Conservation (phyloP, 495 filamentous ascomycete genomes). For the Articulospora tetracladia region DNA sequence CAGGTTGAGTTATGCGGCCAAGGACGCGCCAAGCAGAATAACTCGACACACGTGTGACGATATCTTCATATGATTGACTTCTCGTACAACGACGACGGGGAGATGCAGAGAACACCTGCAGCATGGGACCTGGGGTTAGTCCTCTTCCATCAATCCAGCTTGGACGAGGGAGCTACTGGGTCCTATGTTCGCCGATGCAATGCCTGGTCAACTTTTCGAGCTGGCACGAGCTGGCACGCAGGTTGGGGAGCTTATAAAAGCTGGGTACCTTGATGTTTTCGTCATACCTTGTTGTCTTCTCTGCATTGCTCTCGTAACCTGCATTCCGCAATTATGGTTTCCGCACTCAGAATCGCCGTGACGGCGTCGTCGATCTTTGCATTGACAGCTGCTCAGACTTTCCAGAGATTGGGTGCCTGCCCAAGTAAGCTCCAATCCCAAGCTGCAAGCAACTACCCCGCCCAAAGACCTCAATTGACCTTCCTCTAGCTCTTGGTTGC, state of each 20-base stretch:
- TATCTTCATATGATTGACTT: background rate
- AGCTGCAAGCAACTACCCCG: background rate
- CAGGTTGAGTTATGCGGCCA: background rate
- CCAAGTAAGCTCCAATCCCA: constrained; percentile 32
- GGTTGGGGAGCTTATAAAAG: background rate
- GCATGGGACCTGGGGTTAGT: background rate
- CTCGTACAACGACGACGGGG: background rate
- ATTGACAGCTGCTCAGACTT: constrained; percentile 53
- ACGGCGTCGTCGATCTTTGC: constrained; percentile 5
- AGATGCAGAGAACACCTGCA: background rate
- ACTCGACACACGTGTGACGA: background rate
- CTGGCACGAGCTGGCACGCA: background rate
- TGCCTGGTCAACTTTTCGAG: background rate
- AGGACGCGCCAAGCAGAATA: background rate
- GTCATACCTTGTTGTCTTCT: background rate
- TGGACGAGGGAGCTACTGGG: background rate
- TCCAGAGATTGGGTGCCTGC: constrained; percentile 65
- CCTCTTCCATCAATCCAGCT: background rate
- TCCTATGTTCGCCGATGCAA: background rate
- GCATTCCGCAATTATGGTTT: constrained; percentile 9
- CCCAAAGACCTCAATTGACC: background rate
- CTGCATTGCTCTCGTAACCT: background rate
- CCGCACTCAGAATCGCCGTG: background rate
- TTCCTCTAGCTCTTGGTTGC: constrained; percentile 52
- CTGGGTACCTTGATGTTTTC: constrained; percentile 1